Evolutionary conservation across 2,329 filamentous ascomycete genomes (phyloP), one percentile per base, ranked within the genome.

Genomic region (Alternaria brassicicola): DNA sequence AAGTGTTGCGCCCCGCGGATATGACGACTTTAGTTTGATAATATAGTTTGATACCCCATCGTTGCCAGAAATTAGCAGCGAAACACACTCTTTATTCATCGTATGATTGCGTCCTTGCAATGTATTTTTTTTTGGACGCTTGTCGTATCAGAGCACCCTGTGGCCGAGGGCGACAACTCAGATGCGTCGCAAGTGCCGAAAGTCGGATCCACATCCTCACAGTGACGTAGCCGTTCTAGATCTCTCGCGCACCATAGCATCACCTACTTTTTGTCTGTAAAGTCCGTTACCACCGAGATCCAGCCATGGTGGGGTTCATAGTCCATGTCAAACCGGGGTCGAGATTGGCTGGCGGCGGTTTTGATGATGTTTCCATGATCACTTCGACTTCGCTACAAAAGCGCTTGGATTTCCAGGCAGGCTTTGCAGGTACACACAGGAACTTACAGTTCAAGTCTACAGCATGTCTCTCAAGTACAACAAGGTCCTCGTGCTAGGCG

Each of bases 401-500:
- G 19, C 33, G 23, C 36, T 26, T 12, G 15, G 4, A 13, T 30
- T 30, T 4, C 23, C 42, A 13, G 26, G 7, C n/a, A 25, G 9
- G 8, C 4, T 35, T 31, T 13, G 2, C 28, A 12, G 8, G 15
- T 3, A 10, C 12, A 12, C 36, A 47, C 6, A 38, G 15, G 6
- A 17, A 30, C 15, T 13, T 9, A 9, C 25, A 8, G 30, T 3
- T 30, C 23, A 3, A 41, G 19, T 26, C 19, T 64, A 26, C 52
- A 74, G 55, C 59, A 78, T 83, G 82, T 66, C 78, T 59, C 75
- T 82, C 57, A 71, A 72, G 35, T 85, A 84, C 75, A 82, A 81
- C 62, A 84, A 84, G 70, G 78, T 84, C 19, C 78, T 85, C 8
- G 71, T 86, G 26, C 74, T 86, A 9, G 84, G 84, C n/a, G 84